Percentiles rank a stretch among this genome's conserved stretches.
These are phyloP conservation scores for Lophium mytilinum DNA, from an alignment of 495 filamentous ascomycete genomes.

Conservation along the genomic window DNA sequence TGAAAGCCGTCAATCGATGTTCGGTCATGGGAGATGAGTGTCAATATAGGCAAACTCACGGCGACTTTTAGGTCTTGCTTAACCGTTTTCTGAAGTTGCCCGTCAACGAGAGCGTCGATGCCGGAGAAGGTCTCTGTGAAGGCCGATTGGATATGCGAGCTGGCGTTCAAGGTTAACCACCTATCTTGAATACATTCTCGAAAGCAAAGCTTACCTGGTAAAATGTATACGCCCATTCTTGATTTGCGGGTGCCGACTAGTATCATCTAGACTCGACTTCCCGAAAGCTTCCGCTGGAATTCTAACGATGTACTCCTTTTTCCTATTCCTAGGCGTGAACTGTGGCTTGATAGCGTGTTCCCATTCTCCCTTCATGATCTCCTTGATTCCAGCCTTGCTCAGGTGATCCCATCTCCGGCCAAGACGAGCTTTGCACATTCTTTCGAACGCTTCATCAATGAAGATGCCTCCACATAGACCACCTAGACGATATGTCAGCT, in stretches of 20 bases:
- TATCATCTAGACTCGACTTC: not conserved
- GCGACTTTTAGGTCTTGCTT: not conserved
- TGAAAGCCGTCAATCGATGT: not conserved
- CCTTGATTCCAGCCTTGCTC: not conserved
- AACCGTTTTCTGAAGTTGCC: not conserved
- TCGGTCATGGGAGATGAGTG: not conserved
- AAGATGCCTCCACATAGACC: constrained; percentile 14
- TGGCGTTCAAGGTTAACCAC: not conserved
- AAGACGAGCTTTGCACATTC: not conserved
- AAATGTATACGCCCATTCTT: not conserved
- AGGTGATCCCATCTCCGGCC: constrained; percentile 3
- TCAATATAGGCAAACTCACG: not conserved
- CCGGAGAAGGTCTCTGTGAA: not conserved
- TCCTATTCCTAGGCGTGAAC: not conserved
- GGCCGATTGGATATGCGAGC: not conserved
- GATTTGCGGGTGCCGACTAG: not conserved
- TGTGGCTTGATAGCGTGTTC: constrained; percentile 18
- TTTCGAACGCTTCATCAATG: constrained; percentile 14
- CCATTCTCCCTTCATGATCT: constrained; percentile 15
- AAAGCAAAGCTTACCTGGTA: not conserved
- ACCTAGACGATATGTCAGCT: constrained; percentile 1
- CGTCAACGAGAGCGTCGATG: not conserved
- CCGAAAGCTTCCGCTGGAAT: not conserved
- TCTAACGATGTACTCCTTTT: not conserved
- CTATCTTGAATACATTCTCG: not conserved